Conservation (phyloP, 129 eudicot species). For the Deinandra increscens region DNA sequence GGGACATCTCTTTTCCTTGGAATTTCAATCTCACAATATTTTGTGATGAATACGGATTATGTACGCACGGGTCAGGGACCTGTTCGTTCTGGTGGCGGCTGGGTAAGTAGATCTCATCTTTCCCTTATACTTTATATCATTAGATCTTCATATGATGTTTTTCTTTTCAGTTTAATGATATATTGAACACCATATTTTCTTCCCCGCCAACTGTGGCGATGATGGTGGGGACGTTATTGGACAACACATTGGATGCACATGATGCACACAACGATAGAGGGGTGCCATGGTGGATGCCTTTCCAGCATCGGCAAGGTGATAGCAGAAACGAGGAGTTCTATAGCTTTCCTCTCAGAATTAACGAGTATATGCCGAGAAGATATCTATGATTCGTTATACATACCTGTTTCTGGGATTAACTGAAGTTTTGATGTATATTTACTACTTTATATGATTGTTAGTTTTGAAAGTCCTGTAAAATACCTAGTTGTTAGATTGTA, state of each 20-base stretch:
- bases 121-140: background rate
- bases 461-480: slow-evolving; percentile 10
- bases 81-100: slow-evolving; percentile 64
- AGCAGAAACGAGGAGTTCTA: slow-evolving; percentile 87
- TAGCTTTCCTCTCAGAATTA: slow-evolving; percentile 51
- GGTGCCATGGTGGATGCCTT: slow-evolving; percentile 87
- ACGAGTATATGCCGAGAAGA: slow-evolving; percentile 78
- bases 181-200: slow-evolving; percentile 78
- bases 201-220: slow-evolving; percentile 85
- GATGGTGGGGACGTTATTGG: slow-evolving; percentile 69
- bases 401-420: slow-evolving; percentile 12
- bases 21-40: slow-evolving; percentile 88
- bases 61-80: slow-evolving; percentile 58
- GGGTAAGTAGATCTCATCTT: slow-evolving; percentile 53
- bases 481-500: slow-evolving; percentile 27
- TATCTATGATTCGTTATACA: slow-evolving; percentile 36
- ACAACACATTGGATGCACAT: slow-evolving; percentile 72
- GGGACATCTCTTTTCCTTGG: slow-evolving; percentile 86
- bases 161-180: slow-evolving; percentile 84
- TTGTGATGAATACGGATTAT: slow-evolving; percentile 58
- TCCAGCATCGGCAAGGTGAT: slow-evolving; percentile 75
- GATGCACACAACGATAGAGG: slow-evolving; percentile 68
- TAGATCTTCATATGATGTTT: background rate
- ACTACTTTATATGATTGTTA: slow-evolving; percentile 8
- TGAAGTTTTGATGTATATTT: slow-evolving; percentile 28